Evolutionary conservation across 495 filamentous ascomycete genomes (phyloP).

Genomic region (Aspergillus bertholletiae): DNA sequence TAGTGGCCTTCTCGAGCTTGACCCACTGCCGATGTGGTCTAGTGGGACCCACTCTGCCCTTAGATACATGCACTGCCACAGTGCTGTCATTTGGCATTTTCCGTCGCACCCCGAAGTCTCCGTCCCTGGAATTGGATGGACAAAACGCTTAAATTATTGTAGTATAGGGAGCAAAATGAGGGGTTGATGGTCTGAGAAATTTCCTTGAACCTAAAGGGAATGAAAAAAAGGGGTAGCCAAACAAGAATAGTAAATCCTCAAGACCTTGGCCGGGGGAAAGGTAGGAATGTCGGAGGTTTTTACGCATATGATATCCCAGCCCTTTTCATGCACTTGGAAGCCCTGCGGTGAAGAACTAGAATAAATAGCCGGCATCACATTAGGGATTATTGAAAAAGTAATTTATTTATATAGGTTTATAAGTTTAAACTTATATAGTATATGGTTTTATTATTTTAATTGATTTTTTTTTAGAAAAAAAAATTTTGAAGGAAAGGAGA

Average conservation of each 20-base stretch:
- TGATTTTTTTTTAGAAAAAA: background rate
- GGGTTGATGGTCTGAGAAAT: background rate
- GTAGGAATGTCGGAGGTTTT: background rate
- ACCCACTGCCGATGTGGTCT: conserved; percentile 16
- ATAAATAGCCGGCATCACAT: background rate
- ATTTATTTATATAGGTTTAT: too few relatives aligned
- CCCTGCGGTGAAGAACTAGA: background rate
- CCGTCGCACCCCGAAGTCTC: conserved; percentile 6
- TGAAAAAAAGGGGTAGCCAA: background rate
- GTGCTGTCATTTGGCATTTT: conserved; percentile 36
- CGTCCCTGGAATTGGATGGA: conserved; percentile 4
- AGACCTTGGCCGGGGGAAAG: background rate
- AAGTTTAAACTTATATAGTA: too few relatives aligned
- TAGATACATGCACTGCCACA: conserved; percentile 48
- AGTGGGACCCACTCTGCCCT: conserved; percentile 19
- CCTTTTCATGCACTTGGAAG: background rate
- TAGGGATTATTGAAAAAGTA: too few relatives aligned
- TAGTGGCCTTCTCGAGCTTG: conserved; percentile 16
- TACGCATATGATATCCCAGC: background rate
- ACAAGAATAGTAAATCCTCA: background rate
- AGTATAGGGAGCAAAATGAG: background rate
- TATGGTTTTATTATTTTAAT: too few relatives aligned
- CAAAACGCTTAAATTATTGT: background rate
- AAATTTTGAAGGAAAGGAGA: background rate
- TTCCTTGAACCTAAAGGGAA: background rate